phyloP scores from a whole-genome alignment of 352 stramenopile genomes.

The Phytophthora boehmeriae region DNA sequence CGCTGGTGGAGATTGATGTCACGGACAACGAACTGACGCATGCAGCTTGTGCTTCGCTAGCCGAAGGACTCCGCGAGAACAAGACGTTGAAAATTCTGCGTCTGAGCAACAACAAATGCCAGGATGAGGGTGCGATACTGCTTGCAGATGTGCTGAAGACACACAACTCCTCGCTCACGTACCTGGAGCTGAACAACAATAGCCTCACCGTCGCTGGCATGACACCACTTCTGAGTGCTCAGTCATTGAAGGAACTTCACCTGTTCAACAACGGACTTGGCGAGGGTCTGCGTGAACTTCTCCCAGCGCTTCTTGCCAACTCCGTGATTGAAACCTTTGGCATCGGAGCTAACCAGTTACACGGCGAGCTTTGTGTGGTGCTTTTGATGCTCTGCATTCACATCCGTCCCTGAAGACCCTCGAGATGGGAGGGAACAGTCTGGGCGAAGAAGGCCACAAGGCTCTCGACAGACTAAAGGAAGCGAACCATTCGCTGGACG shows the following conservation, averaged over 20 bases:
- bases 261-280: constrained; percentile 83
- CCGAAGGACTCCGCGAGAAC: constrained; percentile 53
- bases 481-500: constrained; percentile 65
- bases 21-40: constrained; percentile 70
- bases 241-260: constrained; percentile 59
- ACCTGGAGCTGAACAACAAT: constrained; percentile 79
- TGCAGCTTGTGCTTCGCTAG: constrained; percentile 40
- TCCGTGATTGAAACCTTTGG: constrained; percentile 62
- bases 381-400: constrained; percentile 71
- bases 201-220: constrained; percentile 56
- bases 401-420: constrained; percentile 78
- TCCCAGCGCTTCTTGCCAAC: constrained; percentile 62
- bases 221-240: constrained; percentile 45
- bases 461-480: constrained; percentile 67
- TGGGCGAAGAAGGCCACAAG: constrained; percentile 65
- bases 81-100: constrained; percentile 46
- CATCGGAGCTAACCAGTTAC: constrained; percentile 72
- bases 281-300: constrained; percentile 47
- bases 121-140: constrained; percentile 50
- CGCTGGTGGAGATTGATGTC: constrained; percentile 64
- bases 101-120: constrained; percentile 66
- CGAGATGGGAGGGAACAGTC: constrained; percentile 85
- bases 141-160: constrained; percentile 42
- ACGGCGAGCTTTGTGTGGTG: constrained; percentile 58
- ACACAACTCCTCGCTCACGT: constrained; percentile 48